Conservation (phyloP, 306 rosid species). For the Vigna angularis region DNA sequence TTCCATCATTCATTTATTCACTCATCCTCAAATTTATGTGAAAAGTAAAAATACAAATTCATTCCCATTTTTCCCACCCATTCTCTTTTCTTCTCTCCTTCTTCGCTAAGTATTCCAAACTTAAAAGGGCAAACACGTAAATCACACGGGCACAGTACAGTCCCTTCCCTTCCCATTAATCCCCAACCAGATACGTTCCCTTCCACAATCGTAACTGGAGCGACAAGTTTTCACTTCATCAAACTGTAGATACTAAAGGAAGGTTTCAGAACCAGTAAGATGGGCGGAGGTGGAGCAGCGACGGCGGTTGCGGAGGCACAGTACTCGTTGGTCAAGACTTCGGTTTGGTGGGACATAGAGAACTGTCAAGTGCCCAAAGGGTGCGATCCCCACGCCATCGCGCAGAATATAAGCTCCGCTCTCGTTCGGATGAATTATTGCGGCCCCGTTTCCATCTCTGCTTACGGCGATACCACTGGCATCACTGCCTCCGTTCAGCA, state of each 20-base stretch:
- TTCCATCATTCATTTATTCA: no score
- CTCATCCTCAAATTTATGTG: no score
- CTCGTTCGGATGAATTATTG: slow-evolving; percentile 72
- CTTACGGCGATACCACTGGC: slow-evolving; percentile 81
- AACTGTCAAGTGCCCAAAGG: slow-evolving; percentile 82
- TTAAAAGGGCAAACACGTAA: not conserved
- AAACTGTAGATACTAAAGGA: not conserved
- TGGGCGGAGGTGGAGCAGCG: slow-evolving; percentile 46
- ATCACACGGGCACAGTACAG: not conserved
- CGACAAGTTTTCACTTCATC: not conserved
- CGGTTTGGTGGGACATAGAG: slow-evolving; percentile 98
- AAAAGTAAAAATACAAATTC: not conserved
- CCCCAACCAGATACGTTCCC: not conserved
- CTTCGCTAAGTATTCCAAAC: not conserved
- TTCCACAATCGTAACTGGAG: not conserved
- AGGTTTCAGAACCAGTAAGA: not conserved
- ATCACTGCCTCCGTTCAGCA: slow-evolving; percentile 75
- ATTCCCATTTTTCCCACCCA: not conserved
- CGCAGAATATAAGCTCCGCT: slow-evolving; percentile 88
- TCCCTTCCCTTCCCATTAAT: not conserved
- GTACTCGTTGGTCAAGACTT: slow-evolving; percentile 71
- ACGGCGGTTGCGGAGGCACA: slow-evolving; percentile 63
- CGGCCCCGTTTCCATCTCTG: slow-evolving; percentile 88
- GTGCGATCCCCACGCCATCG: slow-evolving; percentile 76
- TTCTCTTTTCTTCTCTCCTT: no score